phyloP scores from a whole-genome alignment of 768 basidiomycete species.

The Lactifluus piperatus region DNA sequence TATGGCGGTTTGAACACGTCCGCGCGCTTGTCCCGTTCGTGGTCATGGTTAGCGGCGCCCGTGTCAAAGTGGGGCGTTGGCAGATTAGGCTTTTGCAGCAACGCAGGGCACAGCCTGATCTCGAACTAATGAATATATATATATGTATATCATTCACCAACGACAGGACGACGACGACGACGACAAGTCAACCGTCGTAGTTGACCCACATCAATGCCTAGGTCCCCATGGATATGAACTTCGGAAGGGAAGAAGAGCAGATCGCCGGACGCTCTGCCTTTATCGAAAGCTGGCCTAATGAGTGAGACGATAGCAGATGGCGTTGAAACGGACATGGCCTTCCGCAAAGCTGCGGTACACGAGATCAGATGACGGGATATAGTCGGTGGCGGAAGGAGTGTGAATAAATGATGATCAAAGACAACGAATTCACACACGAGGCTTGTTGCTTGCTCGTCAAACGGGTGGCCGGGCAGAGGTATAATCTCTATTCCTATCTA shows the following conservation, averaged over 20 bases:
- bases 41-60: constrained; percentile 19
- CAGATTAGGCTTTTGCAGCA: constrained; percentile 66
- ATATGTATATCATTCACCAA: too few relatives aligned
- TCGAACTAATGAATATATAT: constrained; percentile 75
- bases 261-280: constrained; percentile 53
- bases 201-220: constrained; percentile 56
- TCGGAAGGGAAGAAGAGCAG: constrained; percentile 75
- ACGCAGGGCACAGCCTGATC: constrained; percentile 75
- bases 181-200: too few relatives aligned
- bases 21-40: constrained; percentile 27
- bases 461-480: too few relatives aligned
- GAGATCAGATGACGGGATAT: constrained; percentile 8
- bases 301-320: constrained; percentile 38
- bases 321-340: constrained; percentile 1
- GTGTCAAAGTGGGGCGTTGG: constrained; percentile 36
- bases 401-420: background rate
- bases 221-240: constrained; percentile 48
- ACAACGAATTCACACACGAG: background rate
- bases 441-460: too few relatives aligned
- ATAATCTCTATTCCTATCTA: background rate
- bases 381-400: background rate
- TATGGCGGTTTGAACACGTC: constrained; percentile 90
- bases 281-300: constrained; percentile 47
- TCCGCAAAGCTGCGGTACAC: background rate
- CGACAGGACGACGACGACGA: too few relatives aligned